phyloP scores from a whole-genome alignment of 805 yeast genomes.

The Nakazawaea anatomiae region DNA sequence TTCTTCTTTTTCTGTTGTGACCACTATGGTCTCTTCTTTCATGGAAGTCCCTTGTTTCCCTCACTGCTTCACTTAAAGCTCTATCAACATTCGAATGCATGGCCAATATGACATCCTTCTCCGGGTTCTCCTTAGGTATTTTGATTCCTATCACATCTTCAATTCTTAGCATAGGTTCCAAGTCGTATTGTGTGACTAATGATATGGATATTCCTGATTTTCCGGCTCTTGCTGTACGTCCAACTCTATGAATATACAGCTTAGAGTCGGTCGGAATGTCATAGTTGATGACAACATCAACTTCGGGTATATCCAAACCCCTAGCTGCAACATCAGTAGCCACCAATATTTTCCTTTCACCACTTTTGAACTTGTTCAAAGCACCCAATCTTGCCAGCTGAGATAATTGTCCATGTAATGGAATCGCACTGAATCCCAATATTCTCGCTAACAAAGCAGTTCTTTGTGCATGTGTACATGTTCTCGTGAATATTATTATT shows the following conservation, averaged over 20 bases:
- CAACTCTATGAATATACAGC: constrained; percentile 93
- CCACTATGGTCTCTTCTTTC: constrained; percentile 6
- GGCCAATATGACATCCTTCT: constrained; percentile 69
- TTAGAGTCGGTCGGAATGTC: constrained; percentile 96
- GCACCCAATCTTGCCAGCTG: constrained; percentile 84
- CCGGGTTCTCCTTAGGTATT: constrained; percentile 76
- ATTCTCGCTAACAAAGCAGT: constrained; percentile 75
- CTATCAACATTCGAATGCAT: constrained; percentile 85
- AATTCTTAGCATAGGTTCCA: constrained; percentile 81
- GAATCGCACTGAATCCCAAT: constrained; percentile 84
- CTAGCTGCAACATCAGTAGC: constrained; percentile 94
- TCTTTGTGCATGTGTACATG: constrained; percentile 93
- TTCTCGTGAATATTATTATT: constrained; percentile 83
- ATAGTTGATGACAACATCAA: constrained; percentile 82
- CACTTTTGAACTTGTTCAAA: constrained; percentile 70
- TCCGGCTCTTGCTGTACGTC: constrained; percentile 97
- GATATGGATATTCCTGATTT: constrained; percentile 84
- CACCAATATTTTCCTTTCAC: constrained; percentile 60
- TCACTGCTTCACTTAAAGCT: constrained; percentile 86
- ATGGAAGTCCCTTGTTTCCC: constrained; percentile 66
- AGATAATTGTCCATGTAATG: constrained; percentile 87
- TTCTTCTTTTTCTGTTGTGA: constrained; percentile 3
- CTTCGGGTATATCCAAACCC: constrained; percentile 94
- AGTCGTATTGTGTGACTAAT: constrained; percentile 89
- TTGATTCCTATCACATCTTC: constrained; percentile 83